Evolutionary conservation across 2,329 filamentous ascomycete species (phyloP), one percentile per base, ranked within the genome.

Genomic region (Cercospora brassicicola): DNA sequence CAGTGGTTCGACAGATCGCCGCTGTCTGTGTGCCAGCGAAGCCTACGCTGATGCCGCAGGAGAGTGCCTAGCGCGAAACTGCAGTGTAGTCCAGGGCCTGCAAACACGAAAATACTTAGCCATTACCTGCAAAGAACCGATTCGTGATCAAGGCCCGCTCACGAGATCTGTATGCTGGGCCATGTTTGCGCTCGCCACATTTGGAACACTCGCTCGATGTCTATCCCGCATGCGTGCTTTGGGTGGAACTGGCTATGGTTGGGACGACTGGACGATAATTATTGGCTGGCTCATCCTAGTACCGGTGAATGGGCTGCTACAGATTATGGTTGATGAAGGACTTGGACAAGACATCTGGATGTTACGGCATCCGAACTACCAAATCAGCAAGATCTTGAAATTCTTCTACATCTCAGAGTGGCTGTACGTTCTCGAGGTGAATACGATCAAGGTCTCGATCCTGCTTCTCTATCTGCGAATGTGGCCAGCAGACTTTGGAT

Each of bases 271-370:
- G 31, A 68, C 66, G 2, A 67, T 71, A 26, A 13, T 68, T n/a
- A 13, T 71, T 6, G 53, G 63, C 39, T 64, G 62, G 51, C 20
- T 66, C 8, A n/a, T 72, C 6, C 64, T 71, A 15, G 62, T 63
- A 28, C 67, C 69, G 1, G 53, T 61, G 13, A 61, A 71, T 23
- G 60, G 42, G 8, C 45, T 71, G 39, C 56, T 71, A 15, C 48
- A 65, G 51, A 33, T 60, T 8, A 72, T 72, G 68, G 59, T 62
- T 8, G 23, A 39, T 5, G 39, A 45, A n/a, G 71, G 71, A 15
- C 65, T 72, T 11, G 71, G 71, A 10, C 60, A 66, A 23, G 71
- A 72, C 26, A 69, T 72, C 30, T 72, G 71, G 71, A 69, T 69
- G 65, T 36, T 72, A 6, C 20, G 18, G 3, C 33, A 64, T 23